Conservation (phyloP, 306 rosid genomes). For the Abrus pulchellus region DNA sequence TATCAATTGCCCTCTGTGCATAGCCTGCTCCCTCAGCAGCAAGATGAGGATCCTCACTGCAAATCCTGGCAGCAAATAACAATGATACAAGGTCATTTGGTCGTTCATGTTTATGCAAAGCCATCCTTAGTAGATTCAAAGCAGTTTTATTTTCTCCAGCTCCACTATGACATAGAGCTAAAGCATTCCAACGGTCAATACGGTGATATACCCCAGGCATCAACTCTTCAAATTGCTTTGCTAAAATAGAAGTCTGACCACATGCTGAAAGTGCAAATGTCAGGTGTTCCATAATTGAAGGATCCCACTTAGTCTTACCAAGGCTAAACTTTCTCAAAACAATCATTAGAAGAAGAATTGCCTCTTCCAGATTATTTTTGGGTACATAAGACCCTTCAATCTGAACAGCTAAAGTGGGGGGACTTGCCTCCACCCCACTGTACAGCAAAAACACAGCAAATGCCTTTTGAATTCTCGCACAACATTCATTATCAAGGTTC, state of each 20-base stretch:
- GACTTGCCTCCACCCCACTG: conserved; percentile 84
- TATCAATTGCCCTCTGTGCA: conserved; percentile 70
- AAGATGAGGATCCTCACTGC: conserved; percentile 80
- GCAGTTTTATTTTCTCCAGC: conserved; percentile 76
- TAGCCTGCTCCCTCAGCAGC: conserved; percentile 86
- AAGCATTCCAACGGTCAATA: conserved; percentile 85
- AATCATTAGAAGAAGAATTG: conserved; percentile 91
- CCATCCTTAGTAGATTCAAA: conserved; percentile 77
- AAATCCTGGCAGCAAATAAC: conserved; percentile 83
- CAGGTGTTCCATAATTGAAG: conserved; percentile 90
- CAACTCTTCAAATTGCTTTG: conserved; percentile 83
- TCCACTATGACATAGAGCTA: conserved; percentile 84
- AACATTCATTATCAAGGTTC: conserved; percentile 84
- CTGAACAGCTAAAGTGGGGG: conserved; percentile 85
- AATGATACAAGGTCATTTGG: conserved; percentile 79
- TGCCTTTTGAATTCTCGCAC: conserved; percentile 85
- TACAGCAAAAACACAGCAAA: conserved; percentile 80
- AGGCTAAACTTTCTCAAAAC: conserved; percentile 70
- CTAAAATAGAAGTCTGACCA: conserved; percentile 79
- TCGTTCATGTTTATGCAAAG: conserved; percentile 81
- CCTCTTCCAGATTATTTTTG: conserved; percentile 91
- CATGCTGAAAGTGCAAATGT: conserved; percentile 86
- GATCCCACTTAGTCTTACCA: conserved; percentile 84
- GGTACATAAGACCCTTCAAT: conserved; percentile 83
- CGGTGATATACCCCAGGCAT: conserved; percentile 90